Conservation (phyloP, 169 alveolate species). For the Plasmodium billcollinsi region DNA sequence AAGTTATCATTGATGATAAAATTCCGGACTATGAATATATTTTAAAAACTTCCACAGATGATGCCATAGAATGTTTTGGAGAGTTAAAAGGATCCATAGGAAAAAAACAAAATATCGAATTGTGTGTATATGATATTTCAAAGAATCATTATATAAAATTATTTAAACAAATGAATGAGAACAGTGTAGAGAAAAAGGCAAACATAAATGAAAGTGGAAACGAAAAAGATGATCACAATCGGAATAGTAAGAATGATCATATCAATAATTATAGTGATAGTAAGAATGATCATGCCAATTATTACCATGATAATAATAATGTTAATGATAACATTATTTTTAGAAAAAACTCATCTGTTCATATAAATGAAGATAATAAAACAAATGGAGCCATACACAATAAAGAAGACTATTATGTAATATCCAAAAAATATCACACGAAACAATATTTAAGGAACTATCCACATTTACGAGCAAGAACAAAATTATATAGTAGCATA, state of each 20-base stretch:
- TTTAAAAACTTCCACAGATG: slow-evolving; percentile 85
- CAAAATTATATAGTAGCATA: slow-evolving; percentile 86
- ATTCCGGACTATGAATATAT: slow-evolving; percentile 81
- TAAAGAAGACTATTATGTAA: slow-evolving; percentile 80
- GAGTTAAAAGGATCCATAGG: slow-evolving; percentile 75
- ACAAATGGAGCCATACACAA: slow-evolving; percentile 42
- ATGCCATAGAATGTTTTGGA: slow-evolving; percentile 87
- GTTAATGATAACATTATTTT: not conserved
- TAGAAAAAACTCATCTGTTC: too few species aligned
- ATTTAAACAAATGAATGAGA: slow-evolving; percentile 80
- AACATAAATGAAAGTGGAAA: not conserved
- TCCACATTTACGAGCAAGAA: slow-evolving; percentile 85
- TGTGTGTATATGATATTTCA: slow-evolving; percentile 21
- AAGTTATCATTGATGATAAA: slow-evolving; percentile 86
- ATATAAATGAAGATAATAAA: not conserved
- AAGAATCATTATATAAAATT: slow-evolving; percentile 85
- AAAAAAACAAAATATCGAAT: slow-evolving; percentile 58
- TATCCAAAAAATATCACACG: slow-evolving; percentile 83
- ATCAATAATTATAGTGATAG: too few species aligned
- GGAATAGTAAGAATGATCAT: not conserved
- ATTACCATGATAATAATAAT: not conserved
- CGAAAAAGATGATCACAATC: not conserved
- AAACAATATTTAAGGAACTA: slow-evolving; percentile 80
- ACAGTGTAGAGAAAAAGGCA: not conserved
- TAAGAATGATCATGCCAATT: not conserved